Conservation (phyloP, 2,329 filamentous ascomycete species). For the Aspergillus udagawae region DNA sequence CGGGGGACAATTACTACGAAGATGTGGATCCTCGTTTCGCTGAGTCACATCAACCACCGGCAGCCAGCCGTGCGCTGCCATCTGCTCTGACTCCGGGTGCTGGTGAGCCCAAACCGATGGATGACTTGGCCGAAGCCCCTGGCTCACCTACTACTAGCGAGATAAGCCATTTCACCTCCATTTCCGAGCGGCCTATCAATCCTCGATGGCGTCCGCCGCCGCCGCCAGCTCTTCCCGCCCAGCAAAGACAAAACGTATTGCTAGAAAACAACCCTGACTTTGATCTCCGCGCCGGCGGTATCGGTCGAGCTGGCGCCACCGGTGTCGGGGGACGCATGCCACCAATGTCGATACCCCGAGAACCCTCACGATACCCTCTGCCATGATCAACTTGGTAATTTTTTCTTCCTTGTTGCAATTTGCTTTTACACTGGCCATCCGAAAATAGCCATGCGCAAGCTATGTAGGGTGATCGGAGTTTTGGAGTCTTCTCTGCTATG, state of each 20-base stretch:
- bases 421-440: not conserved
- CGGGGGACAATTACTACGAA: conserved; percentile 70
- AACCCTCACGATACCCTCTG: conserved; percentile 22
- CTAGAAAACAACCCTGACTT: conserved; percentile 84
- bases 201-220: conserved; percentile 67
- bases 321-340: conserved; percentile 24
- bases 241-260: conserved; percentile 66
- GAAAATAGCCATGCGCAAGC: not conserved
- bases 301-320: conserved; percentile 27
- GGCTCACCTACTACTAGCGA: conserved; percentile 76
- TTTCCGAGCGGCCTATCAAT: conserved; percentile 84
- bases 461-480: not conserved
- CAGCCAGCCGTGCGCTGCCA: conserved; percentile 26
- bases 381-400: conserved; percentile 13
- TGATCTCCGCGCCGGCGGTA: conserved; percentile 53
- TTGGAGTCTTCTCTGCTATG: not conserved
- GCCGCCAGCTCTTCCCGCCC: conserved; percentile 35
- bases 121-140: conserved; percentile 57
- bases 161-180: conserved; percentile 80
- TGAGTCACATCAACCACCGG: conserved; percentile 25
- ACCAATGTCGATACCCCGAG: conserved; percentile 15
- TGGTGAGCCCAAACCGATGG: conserved; percentile 37
- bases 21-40: conserved; percentile 88
- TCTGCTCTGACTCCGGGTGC: conserved; percentile 37
- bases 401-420: not conserved